A percentile compares a stretch with the other conserved stretches of the same genome.
phyloP scores from a whole-genome alignment of 2,329 filamentous ascomycete genomes.

The Clonostachys solani region DNA sequence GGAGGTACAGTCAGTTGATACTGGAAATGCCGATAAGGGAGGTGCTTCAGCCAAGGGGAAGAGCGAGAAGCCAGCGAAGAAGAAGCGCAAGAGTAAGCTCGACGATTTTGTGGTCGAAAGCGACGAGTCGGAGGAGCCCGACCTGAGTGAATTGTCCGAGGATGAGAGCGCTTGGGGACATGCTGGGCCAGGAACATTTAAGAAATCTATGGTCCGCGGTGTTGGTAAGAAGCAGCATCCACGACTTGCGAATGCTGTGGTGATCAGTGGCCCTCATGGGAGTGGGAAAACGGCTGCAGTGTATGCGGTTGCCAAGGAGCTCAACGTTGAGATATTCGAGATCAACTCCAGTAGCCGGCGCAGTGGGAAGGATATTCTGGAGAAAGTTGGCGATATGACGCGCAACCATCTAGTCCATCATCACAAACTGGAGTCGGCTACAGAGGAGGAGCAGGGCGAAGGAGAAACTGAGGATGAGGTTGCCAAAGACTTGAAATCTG shows the following conservation, averaged over 20 bases:
- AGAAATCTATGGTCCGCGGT: slow-evolving; percentile 51
- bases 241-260: slow-evolving; percentile 68
- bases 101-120: slow-evolving; percentile 78
- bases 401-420: slow-evolving; percentile 81
- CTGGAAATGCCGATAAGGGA: slow-evolving; percentile 35
- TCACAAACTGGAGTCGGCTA: slow-evolving; percentile 26
- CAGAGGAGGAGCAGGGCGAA: slow-evolving; percentile 11
- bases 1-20: slow-evolving; percentile 66
- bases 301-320: slow-evolving; percentile 85
- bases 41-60: slow-evolving; percentile 19
- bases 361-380: slow-evolving; percentile 84
- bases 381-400: slow-evolving; percentile 95
- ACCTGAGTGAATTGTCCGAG: slow-evolving; percentile 66
- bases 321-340: slow-evolving; percentile 92
- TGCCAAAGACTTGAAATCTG: slow-evolving; percentile 54
- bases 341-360: slow-evolving; percentile 81
- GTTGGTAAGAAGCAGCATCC: slow-evolving; percentile 35
- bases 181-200: slow-evolving; percentile 28
- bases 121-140: slow-evolving; percentile 65
- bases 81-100: slow-evolving; percentile 67
- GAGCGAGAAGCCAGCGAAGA: slow-evolving; percentile 32
- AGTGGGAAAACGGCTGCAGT: slow-evolving; percentile 92
- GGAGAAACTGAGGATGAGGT: slow-evolving; percentile 19
- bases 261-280: slow-evolving; percentile 84
- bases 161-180: slow-evolving; percentile 45